Evolutionary conservation across 2,329 filamentous ascomycete species (phyloP).

Genomic region (Sclerotiophoma versabilis): DNA sequence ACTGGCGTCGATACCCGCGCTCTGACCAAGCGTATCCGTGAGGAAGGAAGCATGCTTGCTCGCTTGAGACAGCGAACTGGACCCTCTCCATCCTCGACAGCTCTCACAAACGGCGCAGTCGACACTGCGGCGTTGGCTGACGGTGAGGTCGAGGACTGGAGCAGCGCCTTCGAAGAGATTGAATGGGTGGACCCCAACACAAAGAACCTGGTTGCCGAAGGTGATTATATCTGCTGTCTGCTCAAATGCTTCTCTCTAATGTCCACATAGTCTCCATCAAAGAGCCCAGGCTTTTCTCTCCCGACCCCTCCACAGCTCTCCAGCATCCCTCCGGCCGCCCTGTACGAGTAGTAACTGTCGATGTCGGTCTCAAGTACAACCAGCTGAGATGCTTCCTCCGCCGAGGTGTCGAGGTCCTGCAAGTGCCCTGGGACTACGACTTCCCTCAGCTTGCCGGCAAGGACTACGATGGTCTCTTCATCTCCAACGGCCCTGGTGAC

Average conservation of each 20-base stretch:
- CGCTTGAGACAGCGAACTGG: conserved; percentile 79
- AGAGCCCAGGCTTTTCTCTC: conserved; percentile 83
- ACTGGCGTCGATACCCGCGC: conserved; percentile 94
- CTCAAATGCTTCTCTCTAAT: conserved; percentile 28
- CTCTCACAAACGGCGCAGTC: conserved; percentile 50
- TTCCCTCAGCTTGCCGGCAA: conserved; percentile 78
- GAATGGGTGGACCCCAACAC: conserved; percentile 93
- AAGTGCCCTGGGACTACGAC: conserved; percentile 96
- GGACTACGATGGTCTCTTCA: conserved; percentile 94
- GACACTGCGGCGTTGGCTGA: conserved; percentile 44
- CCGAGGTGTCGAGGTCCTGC: conserved; percentile 90
- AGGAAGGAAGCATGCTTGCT: conserved; percentile 96
- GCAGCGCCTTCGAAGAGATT: conserved; percentile 73
- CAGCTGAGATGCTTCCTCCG: conserved; percentile 92
- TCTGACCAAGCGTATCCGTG: conserved; percentile 90
- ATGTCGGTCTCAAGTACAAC: conserved; percentile 98
- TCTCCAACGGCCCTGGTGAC: conserved; percentile 97
- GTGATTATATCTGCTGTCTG: conserved; percentile 62
- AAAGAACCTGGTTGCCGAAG: conserved; percentile 91
- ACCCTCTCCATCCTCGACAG: conserved; percentile 30
- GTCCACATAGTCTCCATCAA: conserved; percentile 80
- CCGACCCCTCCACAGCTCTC: conserved; percentile 72
- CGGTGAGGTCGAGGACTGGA: conserved; percentile 52
- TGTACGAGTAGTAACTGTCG: conserved; percentile 87
- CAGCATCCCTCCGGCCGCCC: conserved; percentile 88